Evolutionary conservation across 1,284 basidiomycete genomes (phyloP).

Genomic region (Rhodotorula mucilaginosa): DNA sequence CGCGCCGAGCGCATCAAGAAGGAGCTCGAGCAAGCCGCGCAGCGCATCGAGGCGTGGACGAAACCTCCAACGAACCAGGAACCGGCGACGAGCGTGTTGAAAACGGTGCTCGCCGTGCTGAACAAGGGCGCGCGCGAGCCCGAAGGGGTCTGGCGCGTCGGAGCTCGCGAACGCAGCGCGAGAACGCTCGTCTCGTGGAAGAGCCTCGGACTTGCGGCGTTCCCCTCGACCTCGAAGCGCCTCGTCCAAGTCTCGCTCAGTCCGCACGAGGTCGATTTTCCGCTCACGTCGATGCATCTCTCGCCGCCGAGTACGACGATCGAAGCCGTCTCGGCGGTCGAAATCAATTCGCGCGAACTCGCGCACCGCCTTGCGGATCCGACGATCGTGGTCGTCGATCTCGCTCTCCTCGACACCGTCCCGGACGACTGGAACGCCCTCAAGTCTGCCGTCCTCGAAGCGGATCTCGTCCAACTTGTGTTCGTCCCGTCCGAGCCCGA

Average conservation of each 20-base stretch:
- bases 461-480: slow-evolving; percentile 17
- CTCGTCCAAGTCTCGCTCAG: slow-evolving; percentile 7
- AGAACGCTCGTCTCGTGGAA: slow-evolving; percentile 2
- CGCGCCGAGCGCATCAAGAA: background rate
- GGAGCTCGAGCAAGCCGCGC: slow-evolving; percentile 3
- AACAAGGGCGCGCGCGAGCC: no score
- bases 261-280: slow-evolving; percentile 7
- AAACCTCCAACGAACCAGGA: background rate
- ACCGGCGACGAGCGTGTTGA: background rate
- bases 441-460: slow-evolving; percentile 8
- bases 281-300: background rate
- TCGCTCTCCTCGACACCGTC: background rate
- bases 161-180: background rate
- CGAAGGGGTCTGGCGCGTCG: slow-evolving; percentile 2
- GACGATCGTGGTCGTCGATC: background rate
- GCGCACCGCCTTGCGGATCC: background rate
- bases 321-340: background rate
- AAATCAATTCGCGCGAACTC: no score
- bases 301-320: background rate
- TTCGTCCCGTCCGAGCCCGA: background rate
- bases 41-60: background rate
- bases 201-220: background rate
- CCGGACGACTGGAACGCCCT: background rate
- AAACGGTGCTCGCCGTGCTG: background rate
- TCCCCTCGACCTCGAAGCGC: background rate